Percentiles rank a stretch among this genome's conserved stretches.
Conservation (phyloP, 164 flowering plant species). For the Berberis thunbergii region DNA sequence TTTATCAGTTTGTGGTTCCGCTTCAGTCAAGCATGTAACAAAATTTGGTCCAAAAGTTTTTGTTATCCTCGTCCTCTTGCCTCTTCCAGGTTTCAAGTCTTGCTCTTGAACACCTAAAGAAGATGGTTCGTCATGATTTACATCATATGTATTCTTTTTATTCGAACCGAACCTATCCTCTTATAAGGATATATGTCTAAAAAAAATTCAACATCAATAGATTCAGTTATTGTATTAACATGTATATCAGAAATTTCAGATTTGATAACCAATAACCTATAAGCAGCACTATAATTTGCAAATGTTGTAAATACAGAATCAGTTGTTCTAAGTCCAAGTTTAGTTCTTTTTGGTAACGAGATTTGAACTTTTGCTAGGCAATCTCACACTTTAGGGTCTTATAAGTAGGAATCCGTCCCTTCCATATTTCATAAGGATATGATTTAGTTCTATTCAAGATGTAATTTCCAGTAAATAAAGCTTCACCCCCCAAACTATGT, state of each 20-base stretch:
- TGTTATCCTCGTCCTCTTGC: background rate
- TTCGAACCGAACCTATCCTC: too few species aligned
- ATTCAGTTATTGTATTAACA: background rate
- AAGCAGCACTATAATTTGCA: background rate
- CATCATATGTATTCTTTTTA: background rate
- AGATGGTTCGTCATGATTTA: background rate
- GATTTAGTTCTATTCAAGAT: background rate
- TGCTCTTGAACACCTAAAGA: too few species aligned
- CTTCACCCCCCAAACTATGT: background rate
- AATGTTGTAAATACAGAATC: background rate
- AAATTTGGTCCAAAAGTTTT: background rate
- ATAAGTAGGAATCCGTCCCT: background rate
- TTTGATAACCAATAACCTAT: background rate
- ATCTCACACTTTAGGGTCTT: conserved; percentile 1
- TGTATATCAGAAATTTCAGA: background rate
- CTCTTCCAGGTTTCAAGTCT: background rate
- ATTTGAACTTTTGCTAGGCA: background rate
- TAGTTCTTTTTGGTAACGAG: background rate
- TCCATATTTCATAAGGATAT: conserved; percentile 1
- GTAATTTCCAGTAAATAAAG: background rate
- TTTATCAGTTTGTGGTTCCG: conserved; percentile 1
- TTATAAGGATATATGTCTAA: background rate
- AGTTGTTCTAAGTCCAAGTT: background rate
- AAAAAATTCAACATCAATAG: background rate
- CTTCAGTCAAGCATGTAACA: background rate